Conservation (phyloP, 2,329 filamentous ascomycete genomes). For the Trichophyton benhamiae region DNA sequence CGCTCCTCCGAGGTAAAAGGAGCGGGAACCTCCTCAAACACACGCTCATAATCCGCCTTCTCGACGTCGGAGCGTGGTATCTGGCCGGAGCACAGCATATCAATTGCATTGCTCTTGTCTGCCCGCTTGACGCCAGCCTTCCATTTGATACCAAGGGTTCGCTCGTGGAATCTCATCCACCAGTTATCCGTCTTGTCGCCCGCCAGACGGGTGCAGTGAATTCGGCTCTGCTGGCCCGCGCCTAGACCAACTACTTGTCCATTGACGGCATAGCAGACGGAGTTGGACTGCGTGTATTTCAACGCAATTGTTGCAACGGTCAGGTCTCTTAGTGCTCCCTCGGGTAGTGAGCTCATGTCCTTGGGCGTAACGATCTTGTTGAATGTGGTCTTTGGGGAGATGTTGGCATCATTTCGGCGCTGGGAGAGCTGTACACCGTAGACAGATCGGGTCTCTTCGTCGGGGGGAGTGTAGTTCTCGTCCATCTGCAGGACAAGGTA, state of each 20-base stretch:
- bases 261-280: constrained; percentile 90
- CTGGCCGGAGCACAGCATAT: constrained; percentile 82
- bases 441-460: constrained; percentile 69
- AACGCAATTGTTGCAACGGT: constrained; percentile 92
- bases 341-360: constrained; percentile 57
- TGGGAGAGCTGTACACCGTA: constrained; percentile 83
- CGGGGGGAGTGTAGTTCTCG: constrained; percentile 63
- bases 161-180: constrained; percentile 97
- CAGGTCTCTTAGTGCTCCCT: constrained; percentile 73
- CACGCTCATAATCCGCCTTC: constrained; percentile 70
- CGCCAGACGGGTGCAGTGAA: constrained; percentile 94
- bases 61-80: constrained; percentile 74
- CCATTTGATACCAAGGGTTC: constrained; percentile 80
- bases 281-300: constrained; percentile 99
- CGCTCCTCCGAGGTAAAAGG: constrained; percentile 77
- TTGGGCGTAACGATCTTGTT: constrained; percentile 76
- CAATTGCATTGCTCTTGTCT: constrained; percentile 97
- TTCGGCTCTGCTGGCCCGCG: constrained; percentile 91
- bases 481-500: constrained; percentile 96
- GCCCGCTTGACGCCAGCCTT: constrained; percentile 94
- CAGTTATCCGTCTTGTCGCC: constrained; percentile 99
- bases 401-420: constrained; percentile 81
- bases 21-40: constrained; percentile 79
- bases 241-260: constrained; percentile 90
- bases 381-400: constrained; percentile 72